Conservation (phyloP, 2,329 filamentous ascomycete genomes). For the Aspergillus quadricinctus region DNA sequence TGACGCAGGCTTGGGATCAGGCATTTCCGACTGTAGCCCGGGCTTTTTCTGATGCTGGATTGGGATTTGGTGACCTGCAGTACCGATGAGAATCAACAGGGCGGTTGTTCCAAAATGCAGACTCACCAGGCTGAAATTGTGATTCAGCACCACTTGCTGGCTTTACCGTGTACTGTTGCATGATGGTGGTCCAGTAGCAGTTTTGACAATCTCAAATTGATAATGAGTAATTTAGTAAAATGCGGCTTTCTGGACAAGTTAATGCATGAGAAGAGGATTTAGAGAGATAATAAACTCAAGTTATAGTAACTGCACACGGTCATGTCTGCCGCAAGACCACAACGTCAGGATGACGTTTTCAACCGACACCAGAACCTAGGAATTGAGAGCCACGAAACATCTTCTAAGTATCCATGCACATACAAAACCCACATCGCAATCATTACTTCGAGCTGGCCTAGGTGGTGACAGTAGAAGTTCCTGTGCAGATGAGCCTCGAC, state of each 20-base stretch:
- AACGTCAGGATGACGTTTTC: neutral
- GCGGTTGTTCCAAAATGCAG: neutral
- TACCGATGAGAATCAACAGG: neutral
- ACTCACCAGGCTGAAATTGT: constrained; percentile 32
- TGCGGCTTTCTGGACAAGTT: neutral
- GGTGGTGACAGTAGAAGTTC: neutral
- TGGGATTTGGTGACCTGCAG: constrained; percentile 47
- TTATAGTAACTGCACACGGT: neutral
- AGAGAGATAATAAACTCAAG: neutral
- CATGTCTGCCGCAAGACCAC: neutral
- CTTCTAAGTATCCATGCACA: neutral
- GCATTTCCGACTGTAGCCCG: constrained; percentile 53
- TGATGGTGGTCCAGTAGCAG: constrained; percentile 1
- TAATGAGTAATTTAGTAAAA: neutral
- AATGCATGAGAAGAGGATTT: neutral
- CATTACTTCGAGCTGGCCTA: neutral
- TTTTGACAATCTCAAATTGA: neutral
- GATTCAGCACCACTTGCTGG: constrained; percentile 17
- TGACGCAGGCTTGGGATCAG: constrained; percentile 54
- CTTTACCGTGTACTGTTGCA: constrained; percentile 15
- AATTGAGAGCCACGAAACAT: neutral
- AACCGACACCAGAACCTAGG: neutral
- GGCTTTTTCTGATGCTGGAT: constrained; percentile 51
- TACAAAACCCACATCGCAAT: neutral
- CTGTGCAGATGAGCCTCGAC: neutral